Base-by-base conservation (phyloP, 2,329 filamentous ascomycete genomes). In the Zymoseptoria pseudotritici region DNA sequence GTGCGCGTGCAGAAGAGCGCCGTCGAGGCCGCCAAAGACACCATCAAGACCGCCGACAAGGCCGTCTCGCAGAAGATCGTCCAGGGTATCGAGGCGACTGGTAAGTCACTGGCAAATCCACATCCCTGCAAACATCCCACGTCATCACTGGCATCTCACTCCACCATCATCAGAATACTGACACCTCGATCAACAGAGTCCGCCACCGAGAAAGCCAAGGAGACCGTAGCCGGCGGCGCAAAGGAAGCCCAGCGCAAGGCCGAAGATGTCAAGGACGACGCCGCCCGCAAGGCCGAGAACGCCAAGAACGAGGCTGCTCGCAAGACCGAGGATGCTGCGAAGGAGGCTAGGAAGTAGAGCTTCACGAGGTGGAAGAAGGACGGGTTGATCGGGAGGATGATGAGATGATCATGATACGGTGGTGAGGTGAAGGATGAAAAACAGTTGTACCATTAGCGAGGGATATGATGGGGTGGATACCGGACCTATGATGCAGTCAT, bases 41-140 rank as follows among this genome's bases (percentile, higher is more conserved):
- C 82, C 0, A 71, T 82, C 53, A 83, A 86, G 75, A 78, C 76
- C 58, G 82, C 82, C 20, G 83, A 87, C 71, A 75, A 79, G 62
- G 77, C 76, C 21, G 77, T 85, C 42, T 80, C 82, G 0, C 77
- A 83, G 70, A 79, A 74, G 24, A 79, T 80, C 10, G 81, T 86
- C 21, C 82, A 83, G 74, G 84, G 84, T 53, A 85, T 86, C 62
- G 81, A 87, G 74, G 83, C 79, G 66, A 82, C 82, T 61, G 79
- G 84, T 86, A 81, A 61, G 83, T 79, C 13, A 1, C 36, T 19
- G 3, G 4, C 10, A 5, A 1, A 17, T 42, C 1, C 36, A 11
- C 36, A 42, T 17, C 36, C 13, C 36, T n/a, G 13, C 56, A 22
- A 19, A 7, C 58, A 50, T 36, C 53, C 54, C 8, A 42, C 50